Evolutionary conservation across 2,329 filamentous ascomycete genomes (phyloP).

Genomic region (Trichophyton equinum): DNA sequence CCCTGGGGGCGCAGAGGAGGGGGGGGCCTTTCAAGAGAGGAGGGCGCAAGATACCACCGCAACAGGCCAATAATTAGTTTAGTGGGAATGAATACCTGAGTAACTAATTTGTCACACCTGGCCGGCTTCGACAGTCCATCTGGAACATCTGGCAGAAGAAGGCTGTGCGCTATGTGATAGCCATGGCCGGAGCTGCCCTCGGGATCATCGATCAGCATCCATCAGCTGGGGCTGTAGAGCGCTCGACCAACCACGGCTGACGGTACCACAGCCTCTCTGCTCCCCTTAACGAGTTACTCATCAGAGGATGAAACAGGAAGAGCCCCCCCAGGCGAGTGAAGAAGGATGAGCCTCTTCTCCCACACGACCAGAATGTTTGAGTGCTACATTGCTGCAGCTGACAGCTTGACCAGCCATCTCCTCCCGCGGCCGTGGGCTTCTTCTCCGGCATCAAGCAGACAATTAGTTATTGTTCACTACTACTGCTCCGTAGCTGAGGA

Average conservation of each 20-base stretch:
- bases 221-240: background rate
- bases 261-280: background rate
- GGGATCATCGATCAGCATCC: background rate
- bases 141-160: background rate
- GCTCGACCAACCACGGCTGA: background rate
- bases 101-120: background rate
- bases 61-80: background rate
- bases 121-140: background rate
- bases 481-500: no score
- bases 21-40: background rate
- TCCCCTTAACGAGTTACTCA: background rate
- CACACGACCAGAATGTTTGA: background rate
- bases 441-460: no score
- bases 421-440: background rate
- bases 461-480: no score
- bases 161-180: background rate
- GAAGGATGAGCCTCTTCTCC: background rate
- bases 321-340: background rate
- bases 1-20: background rate
- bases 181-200: background rate
- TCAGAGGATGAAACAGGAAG: background rate
- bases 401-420: background rate
- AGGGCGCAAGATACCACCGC: background rate
- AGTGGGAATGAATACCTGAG: background rate
- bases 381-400: background rate